A percentile compares a stretch with the other conserved stretches of the same genome.
Conservation (phyloP, 306 rosid species). For the Vachellia pachyceras region DNA sequence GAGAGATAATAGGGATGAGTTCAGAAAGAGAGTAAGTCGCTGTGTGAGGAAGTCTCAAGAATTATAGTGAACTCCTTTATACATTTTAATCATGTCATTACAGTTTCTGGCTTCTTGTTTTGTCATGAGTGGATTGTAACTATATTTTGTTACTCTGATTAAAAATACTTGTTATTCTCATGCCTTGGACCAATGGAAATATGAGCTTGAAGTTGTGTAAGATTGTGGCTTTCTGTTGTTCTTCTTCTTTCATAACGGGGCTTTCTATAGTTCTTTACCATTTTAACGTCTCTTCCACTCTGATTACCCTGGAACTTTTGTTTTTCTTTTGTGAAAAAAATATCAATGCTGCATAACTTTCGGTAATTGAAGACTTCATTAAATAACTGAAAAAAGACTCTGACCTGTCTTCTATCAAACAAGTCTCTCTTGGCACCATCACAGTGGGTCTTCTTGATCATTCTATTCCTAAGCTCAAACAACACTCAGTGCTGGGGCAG, state of each 20-base stretch:
- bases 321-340: neutral
- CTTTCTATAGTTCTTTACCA: neutral
- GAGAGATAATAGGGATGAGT: conserved; percentile 54
- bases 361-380: neutral
- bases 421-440: too few relatives aligned
- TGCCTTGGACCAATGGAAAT: neutral
- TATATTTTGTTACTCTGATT: neutral
- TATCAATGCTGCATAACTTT: neutral
- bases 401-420: neutral
- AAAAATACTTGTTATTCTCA: neutral
- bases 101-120: neutral
- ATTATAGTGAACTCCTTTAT: conserved; percentile 35
- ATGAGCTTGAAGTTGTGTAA: neutral
- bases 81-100: neutral
- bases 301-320: too few relatives aligned
- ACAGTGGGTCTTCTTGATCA: too few relatives aligned
- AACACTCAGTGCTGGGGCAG: neutral
- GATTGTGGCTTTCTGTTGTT: neutral
- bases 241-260: neutral
- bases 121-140: neutral
- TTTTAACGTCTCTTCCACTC: neutral
- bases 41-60: conserved; percentile 57
- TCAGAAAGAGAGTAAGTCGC: conserved; percentile 57
- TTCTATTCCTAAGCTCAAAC: too few relatives aligned
- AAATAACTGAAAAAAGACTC: neutral